Evolutionary conservation across 805 yeast species (phyloP), one percentile per base, ranked within the genome.

Genomic region (Hanseniaspora lachancei): DNA sequence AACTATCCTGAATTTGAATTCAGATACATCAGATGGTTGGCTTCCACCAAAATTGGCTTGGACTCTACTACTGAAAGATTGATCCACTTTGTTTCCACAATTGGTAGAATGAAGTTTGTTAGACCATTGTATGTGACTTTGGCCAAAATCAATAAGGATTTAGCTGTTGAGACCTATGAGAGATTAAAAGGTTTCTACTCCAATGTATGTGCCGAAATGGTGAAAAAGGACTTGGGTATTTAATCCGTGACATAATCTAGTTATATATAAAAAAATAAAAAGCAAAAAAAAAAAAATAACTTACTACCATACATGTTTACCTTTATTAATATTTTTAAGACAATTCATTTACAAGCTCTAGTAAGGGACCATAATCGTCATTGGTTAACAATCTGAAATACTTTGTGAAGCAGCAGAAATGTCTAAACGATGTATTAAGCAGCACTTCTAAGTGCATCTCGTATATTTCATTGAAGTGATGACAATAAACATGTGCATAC

Each of bases 401-500:
- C 62, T 80, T 83, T 55, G 87, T 79, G 67, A 93, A 91, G 60
- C 91, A 74, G 29, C 89, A 88, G 65, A 89, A 93, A 68, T 91
- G 98, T 71, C 95, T 93, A 64, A 91, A 79, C 63, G 95, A 84
- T 6, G 98, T 91, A 66, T 93, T 93, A 61, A 91, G 75, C 63
- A 91, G 95, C 13, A 95, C 85, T 67, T 89, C 96, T 62, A 91
- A 73, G 2, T 96, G 96, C 62, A 93, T 74, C 66, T 89, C 97
- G 42, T 89, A 79, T 57, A 93, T 86, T 69, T 91, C 96, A 66
- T 89, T 96, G 69, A 93, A 91, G 68, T 93, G 99, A 66, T 93
- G 97, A 66, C 98, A 93, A 69, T 93, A 93, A 46, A 93, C 86
- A 70, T 93, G 99, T 1, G 98, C 97, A 65, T 93, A 93, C 3